These are phyloP conservation scores for Penicillium hesseltinei DNA, from an alignment of 2,329 filamentous ascomycete species.

Conservation along the genomic window DNA sequence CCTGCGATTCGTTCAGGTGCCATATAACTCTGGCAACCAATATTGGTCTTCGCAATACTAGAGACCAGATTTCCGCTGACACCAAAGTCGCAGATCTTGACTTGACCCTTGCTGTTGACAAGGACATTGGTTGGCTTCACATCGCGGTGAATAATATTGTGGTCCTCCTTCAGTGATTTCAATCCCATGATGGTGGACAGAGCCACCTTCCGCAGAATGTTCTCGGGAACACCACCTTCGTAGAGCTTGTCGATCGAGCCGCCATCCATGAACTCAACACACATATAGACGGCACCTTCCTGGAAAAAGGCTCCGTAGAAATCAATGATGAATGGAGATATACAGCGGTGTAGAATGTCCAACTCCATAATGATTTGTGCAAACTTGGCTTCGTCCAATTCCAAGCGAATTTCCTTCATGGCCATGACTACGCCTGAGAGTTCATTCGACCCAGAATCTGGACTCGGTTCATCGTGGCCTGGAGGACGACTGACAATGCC, in stretches of 20 bases:
- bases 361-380: conserved; percentile 96
- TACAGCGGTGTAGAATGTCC: conserved; percentile 90
- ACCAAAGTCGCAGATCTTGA: conserved; percentile 99
- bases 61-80: conserved; percentile 95
- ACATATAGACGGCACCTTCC: conserved; percentile 97
- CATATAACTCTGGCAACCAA: conserved; percentile 99
- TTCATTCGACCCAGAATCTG: conserved; percentile 23
- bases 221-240: conserved; percentile 82
- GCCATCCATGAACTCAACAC: conserved; percentile 98
- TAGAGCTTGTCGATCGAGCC: conserved; percentile 97
- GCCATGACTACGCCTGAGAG: conserved; percentile 79
- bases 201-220: conserved; percentile 84
- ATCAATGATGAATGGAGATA: conserved; percentile 95
- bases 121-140: conserved; percentile 99
- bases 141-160: conserved; percentile 98
- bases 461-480: conserved; percentile 18
- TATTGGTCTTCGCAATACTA: conserved; percentile 97
- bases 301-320: conserved; percentile 99
- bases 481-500: conserved; percentile 54
- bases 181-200: conserved; percentile 86
- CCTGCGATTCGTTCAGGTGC: conserved; percentile 92
- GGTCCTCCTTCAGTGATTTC: conserved; percentile 91
- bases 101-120: conserved; percentile 80
- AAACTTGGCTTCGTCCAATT: conserved; percentile 95
- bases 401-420: conserved; percentile 97